Conservation (phyloP, 805 yeast genomes). For the Cyberlindnera samutprakarnensis region DNA sequence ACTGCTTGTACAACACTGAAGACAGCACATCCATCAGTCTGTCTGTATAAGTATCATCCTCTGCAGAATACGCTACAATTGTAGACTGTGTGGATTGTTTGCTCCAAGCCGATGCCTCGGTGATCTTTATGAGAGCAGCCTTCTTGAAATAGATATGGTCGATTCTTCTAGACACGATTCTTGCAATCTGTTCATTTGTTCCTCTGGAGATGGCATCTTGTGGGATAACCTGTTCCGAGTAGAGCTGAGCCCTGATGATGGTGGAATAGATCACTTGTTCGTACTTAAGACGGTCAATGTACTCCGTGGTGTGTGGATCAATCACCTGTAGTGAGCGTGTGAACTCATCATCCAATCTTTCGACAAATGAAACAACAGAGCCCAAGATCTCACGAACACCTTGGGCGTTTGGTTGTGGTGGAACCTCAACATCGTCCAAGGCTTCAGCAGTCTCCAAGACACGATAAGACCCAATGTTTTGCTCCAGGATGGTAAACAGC, state of each 20-base stretch:
- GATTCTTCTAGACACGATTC: slow-evolving; percentile 75
- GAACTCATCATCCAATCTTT: slow-evolving; percentile 92
- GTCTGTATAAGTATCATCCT: slow-evolving; percentile 35
- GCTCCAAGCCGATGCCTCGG: slow-evolving; percentile 75
- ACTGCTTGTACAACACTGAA: slow-evolving; percentile 56
- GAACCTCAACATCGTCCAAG: slow-evolving; percentile 66
- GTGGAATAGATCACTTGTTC: slow-evolving; percentile 71
- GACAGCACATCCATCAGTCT: slow-evolving; percentile 59
- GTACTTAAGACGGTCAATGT: slow-evolving; percentile 82
- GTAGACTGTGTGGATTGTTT: slow-evolving; percentile 12
- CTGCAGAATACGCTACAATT: slow-evolving; percentile 22
- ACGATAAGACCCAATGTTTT: slow-evolving; percentile 46
- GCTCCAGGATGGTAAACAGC: slow-evolving; percentile 64
- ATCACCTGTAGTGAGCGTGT: slow-evolving; percentile 78
- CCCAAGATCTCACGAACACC: slow-evolving; percentile 79
- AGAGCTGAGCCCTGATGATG: slow-evolving; percentile 78
- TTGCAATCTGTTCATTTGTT: slow-evolving; percentile 47
- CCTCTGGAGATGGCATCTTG: slow-evolving; percentile 23
- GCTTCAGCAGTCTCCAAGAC: slow-evolving; percentile 68
- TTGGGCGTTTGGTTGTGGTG: slow-evolving; percentile 52
- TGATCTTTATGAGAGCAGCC: slow-evolving; percentile 54
- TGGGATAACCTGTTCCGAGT: slow-evolving; percentile 61
- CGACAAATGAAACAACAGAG: slow-evolving; percentile 77
- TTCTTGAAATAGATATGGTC: slow-evolving; percentile 95
- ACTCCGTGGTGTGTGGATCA: slow-evolving; percentile 94